Evolutionary conservation across 371 early-diverging fungal species (phyloP).

Genomic region (Mucor sp.): DNA sequence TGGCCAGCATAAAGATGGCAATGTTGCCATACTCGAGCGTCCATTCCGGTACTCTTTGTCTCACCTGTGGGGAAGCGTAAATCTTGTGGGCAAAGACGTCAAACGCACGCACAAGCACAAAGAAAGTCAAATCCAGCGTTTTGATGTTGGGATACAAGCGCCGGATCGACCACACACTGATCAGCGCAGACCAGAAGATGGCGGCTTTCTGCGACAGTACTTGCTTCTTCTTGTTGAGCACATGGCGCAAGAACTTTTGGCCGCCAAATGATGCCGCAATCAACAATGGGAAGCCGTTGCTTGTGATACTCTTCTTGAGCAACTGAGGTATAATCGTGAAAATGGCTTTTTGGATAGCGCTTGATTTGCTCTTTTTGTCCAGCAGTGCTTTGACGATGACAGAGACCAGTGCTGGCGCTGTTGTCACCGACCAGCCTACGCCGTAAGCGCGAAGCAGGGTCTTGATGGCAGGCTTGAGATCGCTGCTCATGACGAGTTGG

Average conservation of each 20-base stretch:
- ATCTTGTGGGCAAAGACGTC: constrained; percentile 57
- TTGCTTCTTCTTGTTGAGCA: constrained; percentile 8
- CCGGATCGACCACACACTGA: constrained; percentile 33
- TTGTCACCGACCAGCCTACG: constrained; percentile 41
- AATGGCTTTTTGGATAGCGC: constrained; percentile 24
- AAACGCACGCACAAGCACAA: constrained; percentile 60
- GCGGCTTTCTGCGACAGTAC: constrained; percentile 10
- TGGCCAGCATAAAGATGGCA: constrained; percentile 55
- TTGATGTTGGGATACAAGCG: constrained; percentile 40
- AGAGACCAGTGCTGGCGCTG: constrained; percentile 27
- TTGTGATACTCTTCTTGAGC: constrained; percentile 25
- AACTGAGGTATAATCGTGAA: constrained; percentile 19
- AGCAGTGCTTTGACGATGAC: constrained; percentile 25
- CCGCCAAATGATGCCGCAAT: constrained; percentile 41
- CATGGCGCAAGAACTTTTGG: constrained; percentile 23
- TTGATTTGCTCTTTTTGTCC: not conserved
- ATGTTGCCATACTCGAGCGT: constrained; percentile 58
- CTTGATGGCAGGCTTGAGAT: constrained; percentile 24
- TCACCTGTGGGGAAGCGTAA: constrained; percentile 32
- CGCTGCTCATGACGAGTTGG: not conserved
- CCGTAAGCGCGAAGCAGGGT: constrained; percentile 46
- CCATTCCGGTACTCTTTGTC: constrained; percentile 49
- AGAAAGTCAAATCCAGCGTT: constrained; percentile 62
- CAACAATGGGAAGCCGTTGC: constrained; percentile 44
- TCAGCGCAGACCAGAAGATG: constrained; percentile 32